Base-by-base conservation (phyloP, 805 yeast species). In the Candida succiphila region DNA sequence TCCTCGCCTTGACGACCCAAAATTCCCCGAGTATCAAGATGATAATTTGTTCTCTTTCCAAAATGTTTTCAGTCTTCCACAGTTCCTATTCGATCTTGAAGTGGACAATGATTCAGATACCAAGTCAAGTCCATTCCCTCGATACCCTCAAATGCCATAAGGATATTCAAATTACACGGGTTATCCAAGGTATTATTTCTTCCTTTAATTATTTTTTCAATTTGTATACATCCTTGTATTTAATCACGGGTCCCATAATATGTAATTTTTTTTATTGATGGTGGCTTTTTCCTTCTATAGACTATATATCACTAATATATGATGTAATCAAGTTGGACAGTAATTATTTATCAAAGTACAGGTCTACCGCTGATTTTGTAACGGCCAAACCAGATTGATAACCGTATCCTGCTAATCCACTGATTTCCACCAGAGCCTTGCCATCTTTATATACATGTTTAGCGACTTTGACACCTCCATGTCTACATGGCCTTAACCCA, bases 381-480 rank as follows among this genome's bases (percentile, higher is more conserved):
- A 75, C 75, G 1, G 81, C 82, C 14, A 65, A 60, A 2, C 84
- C 84, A 1, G 80, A 71, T 52, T 75, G 82, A 49, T 72, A 76
- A 3, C 82, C 82, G 40, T 74, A 72, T 0, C 82, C 83, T 37
- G 72, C 56, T 10, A 79, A 76, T 29, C 92, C 92, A 45, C 79
- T 78, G 52, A 79, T 76, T 49, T 84, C 94, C 17, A 84, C 62
- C 14, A 78, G 47, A 2, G 63, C 36, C 34, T 61, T 58, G 3
- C 67, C 72, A 17, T 56, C 60, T 9, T 54, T 59, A 12, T 58
- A 55, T 4, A 35, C 38, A 43, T 78, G 81, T 28, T 54, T 51
- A 48, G 80, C 92, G 28, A 84, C 70, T 33, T 94, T 63, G 5
- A 71, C 75, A 4, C 94, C 94, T 12, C 88, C 92, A 27, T 70